Evolutionary conservation across 495 filamentous ascomycete species (phyloP), one percentile per base, ranked within the genome.

Genomic region (Trichoderma parareesei): DNA sequence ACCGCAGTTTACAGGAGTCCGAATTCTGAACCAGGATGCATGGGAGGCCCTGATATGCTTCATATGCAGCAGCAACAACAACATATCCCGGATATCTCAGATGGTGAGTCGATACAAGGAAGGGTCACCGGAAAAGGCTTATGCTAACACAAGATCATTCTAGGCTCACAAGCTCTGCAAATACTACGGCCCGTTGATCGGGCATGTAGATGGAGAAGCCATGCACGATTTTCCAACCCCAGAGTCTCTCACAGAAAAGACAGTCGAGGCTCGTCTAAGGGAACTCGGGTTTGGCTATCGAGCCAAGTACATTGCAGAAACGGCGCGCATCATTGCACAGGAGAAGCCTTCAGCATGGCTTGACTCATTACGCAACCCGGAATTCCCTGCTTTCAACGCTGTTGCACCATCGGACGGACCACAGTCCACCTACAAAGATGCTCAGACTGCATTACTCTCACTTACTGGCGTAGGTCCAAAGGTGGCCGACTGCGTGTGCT

Each of bases 1-100:
- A 2, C 86, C 89, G 0, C 87, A 89, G 48, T 98, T 98, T 72
- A 87, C 88, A 0, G 94, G 94, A 16, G 90, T 99, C 42, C 89
- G 94, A n/a, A 96, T 98, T 66, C 81, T 99, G 6, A 88, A 87
- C 67, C 94, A 99, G 73, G 93, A 97, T 78, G 85, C 94, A 9
- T 99, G 94, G 95, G 94, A 99, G 75, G 87, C 95, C 5, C 78
- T 99, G 4, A 79, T 99, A 14, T 87, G 87, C 40, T 99, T 99
- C 73, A 97, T 99, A 64, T 98, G 94, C 81, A 97, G 92, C 73
- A 95, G 91, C 76, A 99, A 99, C 76, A 99, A 99, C 75, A 96
- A 99, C 72, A 99, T 99, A 65, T 81, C 85, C 5, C 87, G 94
- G 37, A 99, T 99, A 69, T 91, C 89, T 13, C 89, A 93, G 72